These are phyloP conservation scores for Glarea lozoyensis DNA, from an alignment of 495 filamentous ascomycete species.

Conservation along the genomic window DNA sequence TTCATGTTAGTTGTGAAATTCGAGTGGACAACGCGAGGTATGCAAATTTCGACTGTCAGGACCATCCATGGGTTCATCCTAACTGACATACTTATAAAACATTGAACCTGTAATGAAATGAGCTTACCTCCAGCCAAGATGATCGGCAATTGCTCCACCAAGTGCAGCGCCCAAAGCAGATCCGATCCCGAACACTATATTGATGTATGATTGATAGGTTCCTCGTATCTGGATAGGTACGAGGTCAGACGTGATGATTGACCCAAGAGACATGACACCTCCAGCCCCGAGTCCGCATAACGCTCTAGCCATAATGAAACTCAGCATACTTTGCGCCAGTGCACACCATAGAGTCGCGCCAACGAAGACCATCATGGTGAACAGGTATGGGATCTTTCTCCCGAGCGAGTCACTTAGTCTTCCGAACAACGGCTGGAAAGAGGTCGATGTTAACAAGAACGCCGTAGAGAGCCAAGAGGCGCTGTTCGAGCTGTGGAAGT, in stretches of 20 bases:
- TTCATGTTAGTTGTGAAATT: no score
- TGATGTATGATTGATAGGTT: conserved; percentile 68
- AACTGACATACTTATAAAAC: no score
- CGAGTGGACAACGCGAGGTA: no score
- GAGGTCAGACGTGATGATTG: conserved; percentile 65
- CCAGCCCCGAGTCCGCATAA: conserved; percentile 69
- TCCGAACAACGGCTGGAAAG: conserved; percentile 65
- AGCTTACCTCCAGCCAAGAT: conserved; percentile 70
- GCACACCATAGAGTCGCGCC: conserved; percentile 65
- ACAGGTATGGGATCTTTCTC: conserved; percentile 59
- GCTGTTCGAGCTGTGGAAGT: conserved; percentile 64
- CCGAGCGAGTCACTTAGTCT: conserved; percentile 66
- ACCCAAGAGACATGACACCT: conserved; percentile 61
- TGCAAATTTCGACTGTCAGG: no score
- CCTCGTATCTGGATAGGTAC: conserved; percentile 66
- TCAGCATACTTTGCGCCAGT: conserved; percentile 57
- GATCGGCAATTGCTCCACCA: conserved; percentile 66
- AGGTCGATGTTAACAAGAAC: conserved; percentile 67
- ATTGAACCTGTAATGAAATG: no score
- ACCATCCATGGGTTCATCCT: no score
- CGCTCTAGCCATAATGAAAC: conserved; percentile 64
- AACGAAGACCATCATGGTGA: conserved; percentile 53
- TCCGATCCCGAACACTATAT: conserved; percentile 53
- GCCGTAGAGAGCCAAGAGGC: conserved; percentile 78
- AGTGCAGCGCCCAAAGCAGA: conserved; percentile 61